Evolutionary conservation across 2,329 filamentous ascomycete genomes (phyloP).

Genomic region (Neurospora sp.): DNA sequence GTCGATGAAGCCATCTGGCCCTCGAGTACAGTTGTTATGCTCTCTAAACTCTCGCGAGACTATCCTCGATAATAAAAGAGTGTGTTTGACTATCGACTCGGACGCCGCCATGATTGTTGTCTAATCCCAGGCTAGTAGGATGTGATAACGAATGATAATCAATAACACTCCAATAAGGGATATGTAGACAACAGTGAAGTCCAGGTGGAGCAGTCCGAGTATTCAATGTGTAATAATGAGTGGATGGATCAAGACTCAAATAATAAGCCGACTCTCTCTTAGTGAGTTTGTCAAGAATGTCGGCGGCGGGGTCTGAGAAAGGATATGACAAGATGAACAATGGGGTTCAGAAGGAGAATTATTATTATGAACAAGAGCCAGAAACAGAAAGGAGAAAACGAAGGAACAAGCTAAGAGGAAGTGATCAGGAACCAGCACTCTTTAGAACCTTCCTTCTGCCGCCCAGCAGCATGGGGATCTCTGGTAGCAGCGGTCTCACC

Average conservation of each 20-base stretch:
- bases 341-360: neutral
- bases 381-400: neutral
- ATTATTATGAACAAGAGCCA: neutral
- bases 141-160: neutral
- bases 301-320: neutral
- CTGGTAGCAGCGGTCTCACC: neutral
- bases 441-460: neutral
- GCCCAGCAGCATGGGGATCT: neutral
- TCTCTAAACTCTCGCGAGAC: conserved; percentile 6
- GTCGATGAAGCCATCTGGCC: conserved; percentile 19
- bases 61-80: conserved; percentile 7
- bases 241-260: conserved; percentile 1
- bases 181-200: neutral
- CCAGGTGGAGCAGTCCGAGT: neutral
- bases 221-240: neutral
- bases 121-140: neutral
- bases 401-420: neutral
- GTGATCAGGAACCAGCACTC: neutral
- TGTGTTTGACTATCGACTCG: neutral
- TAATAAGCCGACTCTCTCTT: neutral
- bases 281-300: neutral
- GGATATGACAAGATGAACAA: neutral
- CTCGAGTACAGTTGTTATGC: conserved; percentile 9
- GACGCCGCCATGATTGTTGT: neutral
- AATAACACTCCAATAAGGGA: neutral